These are phyloP conservation scores for Russula sp. DNA, from an alignment of 768 basidiomycete species.

Conservation along the genomic window DNA sequence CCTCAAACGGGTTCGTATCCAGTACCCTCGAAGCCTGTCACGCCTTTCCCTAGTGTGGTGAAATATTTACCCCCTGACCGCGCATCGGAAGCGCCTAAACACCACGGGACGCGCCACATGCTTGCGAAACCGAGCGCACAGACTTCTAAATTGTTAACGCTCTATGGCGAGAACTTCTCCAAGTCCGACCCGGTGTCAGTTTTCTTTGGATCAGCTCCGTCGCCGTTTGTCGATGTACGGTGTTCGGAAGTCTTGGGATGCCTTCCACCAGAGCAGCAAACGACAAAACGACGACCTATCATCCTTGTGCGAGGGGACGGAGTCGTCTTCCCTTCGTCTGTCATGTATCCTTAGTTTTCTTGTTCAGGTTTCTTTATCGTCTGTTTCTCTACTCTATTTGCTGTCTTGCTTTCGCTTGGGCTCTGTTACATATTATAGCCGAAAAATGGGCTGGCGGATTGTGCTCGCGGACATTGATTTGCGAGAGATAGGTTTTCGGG, in stretches of 20 bases:
- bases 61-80: conserved; percentile 91
- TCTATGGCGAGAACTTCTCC: conserved; percentile 87
- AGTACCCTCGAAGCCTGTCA: conserved; percentile 76
- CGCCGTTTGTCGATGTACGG: conserved; percentile 82
- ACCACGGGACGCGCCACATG: conserved; percentile 63
- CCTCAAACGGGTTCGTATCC: conserved; percentile 71
- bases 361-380: background rate
- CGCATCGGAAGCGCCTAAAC: conserved; percentile 77
- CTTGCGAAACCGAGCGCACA: conserved; percentile 77
- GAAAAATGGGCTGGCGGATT: background rate
- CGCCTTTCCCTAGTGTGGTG: conserved; percentile 82
- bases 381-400: conserved; percentile 16
- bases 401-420: conserved; percentile 23
- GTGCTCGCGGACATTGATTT: conserved; percentile 6
- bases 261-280: conserved; percentile 67
- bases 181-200: conserved; percentile 78
- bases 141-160: conserved; percentile 74
- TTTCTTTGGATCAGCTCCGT: conserved; percentile 85
- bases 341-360: conserved; percentile 67
- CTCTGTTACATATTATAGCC: conserved; percentile 8
- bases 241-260: conserved; percentile 85
- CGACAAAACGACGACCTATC: conserved; percentile 70
- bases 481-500: background rate
- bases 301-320: conserved; percentile 82
- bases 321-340: conserved; percentile 80